Evolutionary conservation across 805 yeast genomes (phyloP).

Genomic region (Candida ortonii): DNA sequence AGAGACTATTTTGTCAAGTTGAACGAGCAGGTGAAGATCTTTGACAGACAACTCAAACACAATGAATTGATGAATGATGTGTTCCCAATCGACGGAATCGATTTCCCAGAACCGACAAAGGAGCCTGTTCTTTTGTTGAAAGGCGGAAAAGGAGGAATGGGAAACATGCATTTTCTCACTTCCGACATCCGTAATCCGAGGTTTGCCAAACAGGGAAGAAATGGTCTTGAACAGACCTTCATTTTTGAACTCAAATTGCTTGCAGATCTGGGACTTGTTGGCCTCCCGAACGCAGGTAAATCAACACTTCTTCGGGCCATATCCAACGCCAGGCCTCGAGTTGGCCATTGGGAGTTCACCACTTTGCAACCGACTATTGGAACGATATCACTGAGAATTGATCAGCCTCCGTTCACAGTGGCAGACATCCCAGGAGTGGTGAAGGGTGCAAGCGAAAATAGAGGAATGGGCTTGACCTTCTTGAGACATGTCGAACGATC

Average conservation of each 20-base stretch:
- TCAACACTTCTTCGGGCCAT: constrained; percentile 84
- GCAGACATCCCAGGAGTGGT: constrained; percentile 98
- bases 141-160: constrained; percentile 95
- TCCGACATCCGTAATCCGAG: constrained; percentile 83
- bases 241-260: constrained; percentile 80
- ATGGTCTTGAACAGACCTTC: constrained; percentile 62
- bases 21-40: constrained; percentile 58
- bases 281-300: constrained; percentile 96
- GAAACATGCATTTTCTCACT: constrained; percentile 92
- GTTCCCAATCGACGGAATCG: constrained; percentile 82
- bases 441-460: constrained; percentile 78
- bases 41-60: constrained; percentile 55
- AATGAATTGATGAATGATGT: constrained; percentile 63
- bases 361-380: constrained; percentile 92
- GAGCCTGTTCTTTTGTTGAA: constrained; percentile 66
- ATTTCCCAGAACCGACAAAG: constrained; percentile 56
- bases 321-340: constrained; percentile 82
- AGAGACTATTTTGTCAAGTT: constrained; percentile 66
- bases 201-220: constrained; percentile 79
- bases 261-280: constrained; percentile 93
- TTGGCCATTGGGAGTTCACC: constrained; percentile 97
- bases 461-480: constrained; percentile 93
- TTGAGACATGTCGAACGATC: constrained; percentile 90
- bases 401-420: constrained; percentile 74
- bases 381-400: constrained; percentile 67